phyloP scores from a whole-genome alignment of 768 basidiomycete species.

The Panaeolus papilionaceus region DNA sequence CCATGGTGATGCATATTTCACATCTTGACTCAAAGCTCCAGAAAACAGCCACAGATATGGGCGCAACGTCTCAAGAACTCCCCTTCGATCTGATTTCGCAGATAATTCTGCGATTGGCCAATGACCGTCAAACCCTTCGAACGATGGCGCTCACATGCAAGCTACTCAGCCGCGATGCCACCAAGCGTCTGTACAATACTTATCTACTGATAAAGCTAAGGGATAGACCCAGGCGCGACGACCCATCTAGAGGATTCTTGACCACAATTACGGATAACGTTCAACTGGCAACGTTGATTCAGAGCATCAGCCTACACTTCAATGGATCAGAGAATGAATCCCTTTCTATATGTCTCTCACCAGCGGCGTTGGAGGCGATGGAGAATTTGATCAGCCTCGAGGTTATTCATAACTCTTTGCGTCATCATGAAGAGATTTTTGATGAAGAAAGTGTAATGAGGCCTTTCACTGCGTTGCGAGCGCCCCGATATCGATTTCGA shows the following conservation, averaged over 20 bases:
- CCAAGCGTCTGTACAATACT: background rate
- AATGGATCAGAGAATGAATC: background rate
- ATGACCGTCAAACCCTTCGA: background rate
- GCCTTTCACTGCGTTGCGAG: background rate
- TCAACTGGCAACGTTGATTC: background rate
- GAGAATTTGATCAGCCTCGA: background rate
- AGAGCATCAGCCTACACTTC: background rate
- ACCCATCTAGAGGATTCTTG: background rate
- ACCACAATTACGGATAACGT: background rate
- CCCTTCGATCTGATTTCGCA: background rate
- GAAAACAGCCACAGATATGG: too few relatives aligned
- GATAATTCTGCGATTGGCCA: background rate
- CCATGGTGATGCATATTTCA: too few relatives aligned
- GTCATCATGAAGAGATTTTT: too few relatives aligned
- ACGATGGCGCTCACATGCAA: background rate
- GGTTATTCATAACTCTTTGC: background rate
- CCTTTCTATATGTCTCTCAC: background rate
- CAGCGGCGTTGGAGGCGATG: background rate
- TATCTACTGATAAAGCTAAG: background rate
- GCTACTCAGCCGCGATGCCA: background rate
- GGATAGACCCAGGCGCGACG: too few relatives aligned
- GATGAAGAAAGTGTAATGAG: background rate
- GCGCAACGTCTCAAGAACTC: background rate
- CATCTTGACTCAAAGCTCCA: too few relatives aligned
- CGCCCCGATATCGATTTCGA: background rate